Conservation (phyloP, 225 moss, liverwort and hornwort genomes). For the Asterella californica region DNA sequence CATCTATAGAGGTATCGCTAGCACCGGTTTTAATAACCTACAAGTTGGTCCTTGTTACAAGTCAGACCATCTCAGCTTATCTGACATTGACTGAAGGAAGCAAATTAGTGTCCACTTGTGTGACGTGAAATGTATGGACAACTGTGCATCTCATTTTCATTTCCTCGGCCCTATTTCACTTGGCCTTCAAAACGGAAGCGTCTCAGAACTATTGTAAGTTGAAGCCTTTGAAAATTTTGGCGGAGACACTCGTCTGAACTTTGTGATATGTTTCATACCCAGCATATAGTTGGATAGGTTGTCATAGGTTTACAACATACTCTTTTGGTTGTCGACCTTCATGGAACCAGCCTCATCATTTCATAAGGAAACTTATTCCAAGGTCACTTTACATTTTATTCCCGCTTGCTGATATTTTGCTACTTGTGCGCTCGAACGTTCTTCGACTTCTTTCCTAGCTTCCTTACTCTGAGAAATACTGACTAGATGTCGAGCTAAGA, state of each 20-base stretch:
- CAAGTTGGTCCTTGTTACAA: background rate
- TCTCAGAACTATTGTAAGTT: background rate
- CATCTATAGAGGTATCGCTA: conserved; percentile 47
- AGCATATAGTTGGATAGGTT: background rate
- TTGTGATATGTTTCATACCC: background rate
- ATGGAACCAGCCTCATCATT: too few species aligned
- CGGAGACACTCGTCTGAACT: background rate
- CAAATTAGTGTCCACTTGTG: background rate
- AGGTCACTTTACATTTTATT: too few species aligned
- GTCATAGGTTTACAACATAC: background rate
- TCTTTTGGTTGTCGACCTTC: too few species aligned
- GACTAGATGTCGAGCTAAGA: too few species aligned
- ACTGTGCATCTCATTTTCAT: background rate
- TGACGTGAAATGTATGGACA: background rate
- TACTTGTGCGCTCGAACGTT: background rate
- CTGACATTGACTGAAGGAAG: background rate
- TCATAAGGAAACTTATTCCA: too few species aligned
- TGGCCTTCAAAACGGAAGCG: background rate
- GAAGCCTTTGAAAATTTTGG: background rate
- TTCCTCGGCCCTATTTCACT: background rate
- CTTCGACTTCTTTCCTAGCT: background rate
- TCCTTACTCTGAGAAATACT: background rate
- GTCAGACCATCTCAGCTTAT: background rate
- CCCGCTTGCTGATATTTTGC: too few species aligned
- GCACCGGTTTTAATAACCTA: background rate